Evolutionary conservation across 2,329 filamentous ascomycete genomes (phyloP), one percentile per base, ranked within the genome.

Genomic region (Botrytis deweyae): DNA sequence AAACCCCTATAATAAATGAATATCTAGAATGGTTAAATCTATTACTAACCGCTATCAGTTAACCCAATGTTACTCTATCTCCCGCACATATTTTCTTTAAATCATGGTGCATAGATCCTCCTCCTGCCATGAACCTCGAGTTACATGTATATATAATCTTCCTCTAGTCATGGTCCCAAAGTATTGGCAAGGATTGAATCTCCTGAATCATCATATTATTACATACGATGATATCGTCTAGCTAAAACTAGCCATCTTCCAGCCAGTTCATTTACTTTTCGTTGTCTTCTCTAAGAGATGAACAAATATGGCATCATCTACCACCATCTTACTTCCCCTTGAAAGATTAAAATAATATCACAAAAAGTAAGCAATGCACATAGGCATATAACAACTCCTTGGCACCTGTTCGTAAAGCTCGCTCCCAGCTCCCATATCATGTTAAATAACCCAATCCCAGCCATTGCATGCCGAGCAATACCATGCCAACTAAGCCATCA

Each of bases 341-440:
- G n/a, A 55, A 62, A 73, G 38, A 73, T 73, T 69, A 73, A 49
- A 49, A 38, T 58, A 62, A 52, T 73, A 69, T 59, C 40, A 63
- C 64, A 61, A 59, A 61, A 62, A 69, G 69, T 52, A 64, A 49
- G 29, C 38, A 46, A 69, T 42, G 71, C 64, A 69, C 52, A 59
- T 46, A 69, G 59, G 71, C 71, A 73, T 22, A 40, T 46, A 69
- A 69, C 33, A 46, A 72, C 63, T 69, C 64, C 71, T 46, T 69
- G 61, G 64, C 64, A 69, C 71, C 71, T 63, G 65, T 59, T 73
- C 71, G 44, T 69, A 62, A 62, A 66, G 64, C 52, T 58, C 64
- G 70, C 40, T 66, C 63, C 25, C 33, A 58, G 36, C 66, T 42
- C 62, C 61, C 46, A 66, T 73, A 46, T 61, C 66, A 61, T 69